Percentiles rank a stretch among this genome's conserved stretches.
These are phyloP conservation scores for Paecilomyces variotii DNA, from an alignment of 2,329 filamentous ascomycete genomes.

Conservation along the genomic window DNA sequence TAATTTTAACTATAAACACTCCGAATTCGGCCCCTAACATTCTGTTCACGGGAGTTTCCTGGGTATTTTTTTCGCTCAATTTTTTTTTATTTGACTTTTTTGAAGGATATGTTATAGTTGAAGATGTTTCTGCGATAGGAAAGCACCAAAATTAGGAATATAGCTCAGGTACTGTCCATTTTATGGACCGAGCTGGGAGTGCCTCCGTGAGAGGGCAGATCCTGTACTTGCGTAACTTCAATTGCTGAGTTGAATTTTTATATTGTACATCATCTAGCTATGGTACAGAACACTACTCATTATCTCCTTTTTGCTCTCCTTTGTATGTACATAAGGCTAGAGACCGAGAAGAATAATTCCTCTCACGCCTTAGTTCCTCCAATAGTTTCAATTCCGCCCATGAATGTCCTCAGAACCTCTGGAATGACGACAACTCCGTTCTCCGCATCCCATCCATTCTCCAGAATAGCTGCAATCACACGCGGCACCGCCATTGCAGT, in stretches of 20 bases:
- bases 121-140: no score
- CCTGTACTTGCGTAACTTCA: neutral
- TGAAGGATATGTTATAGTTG: no score
- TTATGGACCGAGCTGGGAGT: no score
- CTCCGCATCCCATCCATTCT: slow-evolving; percentile 78
- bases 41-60: no score
- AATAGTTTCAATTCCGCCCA: slow-evolving; percentile 67
- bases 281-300: neutral
- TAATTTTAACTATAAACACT: no score
- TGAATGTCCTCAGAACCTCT: slow-evolving; percentile 70
- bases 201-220: no score
- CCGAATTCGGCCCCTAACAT: no score
- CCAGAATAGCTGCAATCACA: slow-evolving; percentile 78
- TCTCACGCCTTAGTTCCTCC: slow-evolving; percentile 19
- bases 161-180: no score
- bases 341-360: neutral
- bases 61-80: no score
- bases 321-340: neutral
- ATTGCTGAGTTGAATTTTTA: neutral
- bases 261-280: neutral
- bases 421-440: slow-evolving; percentile 64
- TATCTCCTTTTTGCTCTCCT: neutral
- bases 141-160: no score
- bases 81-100: no score
- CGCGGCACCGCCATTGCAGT: slow-evolving; percentile 88